Base-by-base conservation (phyloP, 1,139 yeast genomes). In the Insectozyma bohioensis region DNA sequence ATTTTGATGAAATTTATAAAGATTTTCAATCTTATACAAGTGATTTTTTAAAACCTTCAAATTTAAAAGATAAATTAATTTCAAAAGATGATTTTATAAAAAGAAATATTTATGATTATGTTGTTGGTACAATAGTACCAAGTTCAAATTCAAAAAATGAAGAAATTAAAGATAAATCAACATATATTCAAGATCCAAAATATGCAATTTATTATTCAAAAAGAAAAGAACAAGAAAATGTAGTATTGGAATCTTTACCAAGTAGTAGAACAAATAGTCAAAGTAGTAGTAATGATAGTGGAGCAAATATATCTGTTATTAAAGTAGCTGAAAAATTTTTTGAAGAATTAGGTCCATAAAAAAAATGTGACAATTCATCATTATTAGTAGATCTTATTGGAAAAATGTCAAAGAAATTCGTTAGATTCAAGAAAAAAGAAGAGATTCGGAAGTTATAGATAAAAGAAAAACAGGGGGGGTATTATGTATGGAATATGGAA, bases 251-350 rank as follows among this genome's bases (percentile, higher is more conserved):
- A 27, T 16, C 10, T 28, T 22, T 10, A 16, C 17, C 20, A 27
- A 12, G 13, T 20, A 1, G 28, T 15, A 8, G 13, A 2, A 22
- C 28, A 8, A 30, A 23, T 10, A 20, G 14, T 19, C 15, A 25
- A n/a, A 22, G 18, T 21, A 20, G 24, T 13, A 24, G 24, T 10
- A 3, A 20, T 12, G 18, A 7, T 13, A 20, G 26, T 11, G 23
- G 7, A 12, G 46, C 49, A 7, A 40, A 40, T 26, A 34, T 44
- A 17, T 47, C 51, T 10, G 38, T 56, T 18, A 46, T 54, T 30
- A 39, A 44, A 29, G 50, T 51, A 7, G 62, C 62, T 5, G 57
- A 57, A 38, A 43, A 46, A 36, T 58, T 58, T 43, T 56, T 53
- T n/a, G 48, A 47, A 28, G 55, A 52, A 17, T 22, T 35, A 13